Base-by-base conservation (phyloP, 305 asterid species). In the Fraxinus velutina region DNA sequence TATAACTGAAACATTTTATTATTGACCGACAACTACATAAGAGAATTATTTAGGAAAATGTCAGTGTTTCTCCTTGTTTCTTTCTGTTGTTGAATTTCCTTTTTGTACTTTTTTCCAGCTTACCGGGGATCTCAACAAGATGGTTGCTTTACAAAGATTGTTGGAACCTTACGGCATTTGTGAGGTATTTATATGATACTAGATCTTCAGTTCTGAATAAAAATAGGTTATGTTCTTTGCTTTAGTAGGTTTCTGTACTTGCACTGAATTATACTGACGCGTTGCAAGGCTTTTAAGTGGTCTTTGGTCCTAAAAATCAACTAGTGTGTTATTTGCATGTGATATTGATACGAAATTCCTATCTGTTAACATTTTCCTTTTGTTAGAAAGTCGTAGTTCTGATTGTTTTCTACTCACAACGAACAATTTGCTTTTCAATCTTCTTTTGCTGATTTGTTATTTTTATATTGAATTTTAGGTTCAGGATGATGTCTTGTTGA, bases 121-220 rank as follows among this genome's bases (percentile, higher is more conserved):
- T 83, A 91, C 96, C 21, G 97, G 98, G 80, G 98, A 90, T 88
- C 87, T 93, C 84, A 90, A 94, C 85, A 94, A 94, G 92, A 94
- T 93, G 96, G 92, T 94, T 82, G 98, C 98, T 81, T 86, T 94
- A 89, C 98, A 94, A 84, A 91, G 98, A 84, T 85, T 92, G 85
- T 85, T 94, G 89, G 98, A 94, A 85, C 98, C 98, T 21, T 94
- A 88, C 60, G 98, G 98, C 83, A 94, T 94, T 89, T 94, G 98
- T 81, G 98, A 94, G 98, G 98, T 94, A 78, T 81, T 80, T 76
- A 64, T 77, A 62, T 80, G 80, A 83, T 70, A 5, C 6, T 33
- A 2, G 42, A 7, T 34, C 0, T 30, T 39, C 60, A 47, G 60
- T 15, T 47, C n/a, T 47, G 17, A 47, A 47, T 47, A 47, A 47